Base-by-base conservation (phyloP, 1,284 basidiomycete species). In the Leccinum pallidistipes region DNA sequence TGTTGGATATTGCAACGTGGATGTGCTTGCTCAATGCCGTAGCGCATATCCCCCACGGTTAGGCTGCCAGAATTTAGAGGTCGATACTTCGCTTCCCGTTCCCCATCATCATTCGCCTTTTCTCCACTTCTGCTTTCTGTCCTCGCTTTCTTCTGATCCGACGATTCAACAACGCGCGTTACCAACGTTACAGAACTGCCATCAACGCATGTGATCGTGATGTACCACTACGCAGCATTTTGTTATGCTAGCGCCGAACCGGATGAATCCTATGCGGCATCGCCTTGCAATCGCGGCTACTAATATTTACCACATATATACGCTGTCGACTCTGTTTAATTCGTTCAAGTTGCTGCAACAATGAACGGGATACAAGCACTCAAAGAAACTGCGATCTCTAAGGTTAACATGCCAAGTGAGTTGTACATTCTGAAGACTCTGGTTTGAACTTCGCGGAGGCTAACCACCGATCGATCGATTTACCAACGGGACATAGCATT, bases 381-480 rank as follows among this genome's bases (percentile, higher is more conserved):
- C 57, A 70, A 61, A 21, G 71, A 77, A 16, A 77, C 68, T 5
- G 70, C 73, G 12, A 73, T 81, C 3, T 50, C 65, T 31, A 72
- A 70, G 45, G 70, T 81, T 64, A 68, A 77, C 56, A 72, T 78
- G 61, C 71, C 75, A 10, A 81, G 80, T 82, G 58, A 59, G 81
- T 74, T 45, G 6, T 21, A 21, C 5, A 21, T n/a, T 32, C 27
- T 3, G 8, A 32, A 8, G 45, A 43, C 8, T 29, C 9, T 5
- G 5, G 31, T 45, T 21, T 1, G 43, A 45, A 16, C 47, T 43
- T 8, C 12, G 8, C 9, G 3, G 16, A n/a, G 2, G 53, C 65
- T 66, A 55, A 58, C 56, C 50, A 49, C 8, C 51, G 51, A 58
- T 57, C 53, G 60, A 57, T 59, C 29, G 55, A 50, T 50, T 21